Base-by-base conservation (phyloP, 441 rosid species). In the Aquilaria agallochum region DNA sequence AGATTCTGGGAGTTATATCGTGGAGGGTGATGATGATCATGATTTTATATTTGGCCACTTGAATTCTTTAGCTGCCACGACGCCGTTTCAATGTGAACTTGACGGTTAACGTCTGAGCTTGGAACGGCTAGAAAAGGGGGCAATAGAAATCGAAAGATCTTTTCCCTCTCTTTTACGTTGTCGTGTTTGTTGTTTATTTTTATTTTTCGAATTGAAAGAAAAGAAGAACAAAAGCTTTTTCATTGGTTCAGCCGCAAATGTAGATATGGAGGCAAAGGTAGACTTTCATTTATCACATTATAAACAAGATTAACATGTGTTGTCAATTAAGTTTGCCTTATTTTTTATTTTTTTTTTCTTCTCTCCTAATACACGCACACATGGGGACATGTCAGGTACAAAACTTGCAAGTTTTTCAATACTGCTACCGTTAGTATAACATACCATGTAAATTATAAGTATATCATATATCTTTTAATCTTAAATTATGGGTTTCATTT, bases 41-140 rank as follows among this genome's bases (percentile, higher is more conserved):
- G 75, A 84, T 31, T 59, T 72, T 40, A 64, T 86, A 2, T 90
- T 85, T 34, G 81, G 83, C 20, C 85, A 81, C 52, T 78, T 88
- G 8, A 70, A 73, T 68, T 62, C 77, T 5, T 74, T 82, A 33
- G 68, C 72, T 8, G 79, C 76, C 1, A 80, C 87, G 6, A 72
- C 78, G 20, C 20, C 20, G 74, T 85, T 86, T 53, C 82, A 83
- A 2, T 82, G 65, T 47, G 92, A 85, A 50, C 79, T 86, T 48
- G 76, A 72, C 45, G 52, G 9, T 11, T 76, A 62, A 64, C 31
- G 46, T 52, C 45, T 40, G 60, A 14, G 31, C 40, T 36, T 56
- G 11, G 20, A 20, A 20, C 20, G 20, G 20, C 20, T 12, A 13
- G 36, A 12, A n/a, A 56, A 36, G 31, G 59, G 32, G 2, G 5